Percentiles rank a stretch among this genome's conserved stretches.
Evolutionary conservation across 2,329 filamentous ascomycete species (phyloP).

Genomic region (Chaetomium sp.): DNA sequence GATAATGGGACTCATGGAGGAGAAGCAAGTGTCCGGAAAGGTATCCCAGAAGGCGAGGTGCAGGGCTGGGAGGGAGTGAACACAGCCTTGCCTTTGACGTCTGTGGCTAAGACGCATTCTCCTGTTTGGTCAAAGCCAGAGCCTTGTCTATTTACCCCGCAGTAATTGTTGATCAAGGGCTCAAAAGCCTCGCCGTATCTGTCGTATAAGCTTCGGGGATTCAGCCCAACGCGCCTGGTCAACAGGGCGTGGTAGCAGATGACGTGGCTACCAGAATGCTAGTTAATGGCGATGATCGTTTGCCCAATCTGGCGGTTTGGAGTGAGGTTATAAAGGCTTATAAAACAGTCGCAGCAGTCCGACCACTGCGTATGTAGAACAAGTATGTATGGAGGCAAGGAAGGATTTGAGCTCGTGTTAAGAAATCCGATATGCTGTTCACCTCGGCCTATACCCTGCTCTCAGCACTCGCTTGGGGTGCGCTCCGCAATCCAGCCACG

Average conservation of each 20-base stretch:
- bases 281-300: neutral
- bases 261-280: neutral
- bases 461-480: neutral
- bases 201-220: neutral
- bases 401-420: neutral
- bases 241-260: neutral
- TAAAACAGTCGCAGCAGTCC: neutral
- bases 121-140: neutral
- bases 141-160: neutral
- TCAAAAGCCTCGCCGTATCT: neutral
- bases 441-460: neutral
- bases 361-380: neutral
- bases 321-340: neutral
- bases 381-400: neutral
- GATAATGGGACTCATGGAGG: too few relatives aligned
- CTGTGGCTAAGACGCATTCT: neutral
- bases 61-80: too few relatives aligned
- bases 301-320: neutral
- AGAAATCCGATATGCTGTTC: neutral
- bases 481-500: neutral
- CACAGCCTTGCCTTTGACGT: too few relatives aligned
- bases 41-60: too few relatives aligned
- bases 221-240: neutral
- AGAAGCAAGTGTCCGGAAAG: too few relatives aligned
- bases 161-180: neutral